Evolutionary conservation across 345 rosid species (phyloP).

Genomic region (Toxicodendron radicans): DNA sequence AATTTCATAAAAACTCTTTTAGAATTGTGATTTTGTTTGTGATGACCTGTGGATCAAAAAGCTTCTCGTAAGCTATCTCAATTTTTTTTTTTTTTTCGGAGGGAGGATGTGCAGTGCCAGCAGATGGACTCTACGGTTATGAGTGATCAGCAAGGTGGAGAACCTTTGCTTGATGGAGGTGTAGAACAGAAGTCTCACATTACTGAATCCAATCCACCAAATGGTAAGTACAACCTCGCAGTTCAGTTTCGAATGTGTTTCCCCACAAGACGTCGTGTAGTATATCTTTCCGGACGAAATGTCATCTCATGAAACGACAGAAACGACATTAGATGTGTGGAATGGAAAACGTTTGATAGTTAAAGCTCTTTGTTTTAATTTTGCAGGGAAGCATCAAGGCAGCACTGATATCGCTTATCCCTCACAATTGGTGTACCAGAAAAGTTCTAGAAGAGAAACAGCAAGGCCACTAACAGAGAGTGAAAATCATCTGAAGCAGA

Average conservation of each 20-base stretch:
- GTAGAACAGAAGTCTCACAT: slow-evolving; percentile 16
- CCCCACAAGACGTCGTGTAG: not conserved
- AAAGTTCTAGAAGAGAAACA: slow-evolving; percentile 18
- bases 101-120: slow-evolving; percentile 35
- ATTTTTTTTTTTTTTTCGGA: no score
- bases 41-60: no score
- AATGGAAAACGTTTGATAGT: not conserved
- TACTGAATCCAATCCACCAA: slow-evolving; percentile 17
- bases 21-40: no score
- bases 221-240: slow-evolving; percentile 27
- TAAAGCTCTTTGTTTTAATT: slow-evolving; percentile 3
- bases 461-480: slow-evolving; percentile 53
- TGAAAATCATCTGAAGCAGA: slow-evolving; percentile 62
- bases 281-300: not conserved
- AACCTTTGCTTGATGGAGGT: slow-evolving; percentile 19
- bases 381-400: slow-evolving; percentile 42
- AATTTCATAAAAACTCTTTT: no score
- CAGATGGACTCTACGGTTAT: slow-evolving; percentile 17
- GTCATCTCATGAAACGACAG: not conserved
- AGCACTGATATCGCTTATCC: slow-evolving; percentile 1
- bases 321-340: not conserved
- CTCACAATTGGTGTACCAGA: slow-evolving; percentile 25
- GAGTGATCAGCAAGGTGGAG: slow-evolving; percentile 34
- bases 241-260: not conserved
- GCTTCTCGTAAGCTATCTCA: no score